phyloP scores from a whole-genome alignment of 2,329 filamentous ascomycete genomes.

The Alternaria triticina region DNA sequence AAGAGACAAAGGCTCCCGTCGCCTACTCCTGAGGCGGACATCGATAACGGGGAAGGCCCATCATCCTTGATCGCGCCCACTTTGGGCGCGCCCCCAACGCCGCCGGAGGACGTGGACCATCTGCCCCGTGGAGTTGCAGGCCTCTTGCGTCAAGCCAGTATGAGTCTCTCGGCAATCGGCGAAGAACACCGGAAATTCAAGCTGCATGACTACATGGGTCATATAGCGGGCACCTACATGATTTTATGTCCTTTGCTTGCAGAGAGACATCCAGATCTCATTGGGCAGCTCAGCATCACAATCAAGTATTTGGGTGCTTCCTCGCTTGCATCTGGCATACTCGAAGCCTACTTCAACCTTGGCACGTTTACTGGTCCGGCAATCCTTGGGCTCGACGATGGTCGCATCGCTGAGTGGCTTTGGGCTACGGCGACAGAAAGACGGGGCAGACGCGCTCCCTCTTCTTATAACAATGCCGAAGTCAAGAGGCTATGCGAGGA shows the following conservation, averaged over 20 bases:
- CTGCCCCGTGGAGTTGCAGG: not conserved
- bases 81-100: not conserved
- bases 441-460: accelerated
- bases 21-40: not conserved
- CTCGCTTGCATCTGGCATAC: not conserved
- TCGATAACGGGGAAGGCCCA: not conserved
- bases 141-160: not conserved
- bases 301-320: not conserved
- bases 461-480: not conserved
- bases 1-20: not conserved
- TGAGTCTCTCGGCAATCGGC: not conserved
- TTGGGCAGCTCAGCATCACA: not conserved
- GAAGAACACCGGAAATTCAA: not conserved
- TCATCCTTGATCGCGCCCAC: not conserved
- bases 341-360: not conserved
- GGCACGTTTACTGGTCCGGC: not conserved
- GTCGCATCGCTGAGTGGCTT: not conserved
- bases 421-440: not conserved
- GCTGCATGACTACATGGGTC: not conserved
- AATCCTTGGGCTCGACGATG: not conserved
- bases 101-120: not conserved
- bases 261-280: not conserved
- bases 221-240: not conserved
- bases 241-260: not conserved
- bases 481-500: not conserved